phyloP scores from a whole-genome alignment of 2,329 filamentous ascomycete species.

The Phialophora macrospora region DNA sequence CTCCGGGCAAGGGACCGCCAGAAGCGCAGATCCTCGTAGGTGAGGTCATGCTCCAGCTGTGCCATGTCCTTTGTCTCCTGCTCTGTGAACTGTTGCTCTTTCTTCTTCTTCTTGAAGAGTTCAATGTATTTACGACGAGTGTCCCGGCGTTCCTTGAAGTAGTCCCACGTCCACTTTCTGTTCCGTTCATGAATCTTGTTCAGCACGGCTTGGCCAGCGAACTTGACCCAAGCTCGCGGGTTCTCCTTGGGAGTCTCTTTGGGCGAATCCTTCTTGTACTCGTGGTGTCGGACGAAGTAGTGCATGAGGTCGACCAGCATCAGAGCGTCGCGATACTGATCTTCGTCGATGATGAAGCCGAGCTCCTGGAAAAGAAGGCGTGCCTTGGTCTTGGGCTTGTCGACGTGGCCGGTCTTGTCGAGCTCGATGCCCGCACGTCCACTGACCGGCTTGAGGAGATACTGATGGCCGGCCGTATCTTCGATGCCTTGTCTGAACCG shows the following conservation, averaged over 20 bases:
- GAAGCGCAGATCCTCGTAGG: conserved; percentile 94
- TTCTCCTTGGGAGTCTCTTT: conserved; percentile 85
- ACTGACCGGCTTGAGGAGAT: conserved; percentile 93
- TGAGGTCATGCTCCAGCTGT: conserved; percentile 81
- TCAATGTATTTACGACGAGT: conserved; percentile 87
- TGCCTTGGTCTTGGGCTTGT: conserved; percentile 85
- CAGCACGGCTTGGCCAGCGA: conserved; percentile 86
- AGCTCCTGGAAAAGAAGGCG: conserved; percentile 95
- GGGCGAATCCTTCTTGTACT: conserved; percentile 91
- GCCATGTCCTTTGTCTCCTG: conserved; percentile 75
- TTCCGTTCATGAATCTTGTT: conserved; percentile 96
- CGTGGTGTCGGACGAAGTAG: conserved; percentile 95
- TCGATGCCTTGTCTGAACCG: conserved; percentile 81
- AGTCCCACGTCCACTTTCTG: conserved; percentile 92
- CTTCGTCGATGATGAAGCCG: conserved; percentile 93
- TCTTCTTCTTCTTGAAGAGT: conserved; percentile 92
- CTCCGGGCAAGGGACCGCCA: conserved; percentile 95
- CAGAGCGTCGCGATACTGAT: conserved; percentile 93
- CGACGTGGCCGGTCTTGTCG: conserved; percentile 83
- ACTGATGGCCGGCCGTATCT: conserved; percentile 80
- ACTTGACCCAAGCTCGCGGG: conserved; percentile 87
- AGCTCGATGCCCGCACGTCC: conserved; percentile 93
- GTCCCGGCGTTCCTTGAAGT: conserved; percentile 89
- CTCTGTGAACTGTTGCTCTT: conserved; percentile 68
- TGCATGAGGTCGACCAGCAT: conserved; percentile 99